Evolutionary conservation across 139 green algal species (phyloP).

Genomic region (Raphidocelis subcapitata): DNA sequence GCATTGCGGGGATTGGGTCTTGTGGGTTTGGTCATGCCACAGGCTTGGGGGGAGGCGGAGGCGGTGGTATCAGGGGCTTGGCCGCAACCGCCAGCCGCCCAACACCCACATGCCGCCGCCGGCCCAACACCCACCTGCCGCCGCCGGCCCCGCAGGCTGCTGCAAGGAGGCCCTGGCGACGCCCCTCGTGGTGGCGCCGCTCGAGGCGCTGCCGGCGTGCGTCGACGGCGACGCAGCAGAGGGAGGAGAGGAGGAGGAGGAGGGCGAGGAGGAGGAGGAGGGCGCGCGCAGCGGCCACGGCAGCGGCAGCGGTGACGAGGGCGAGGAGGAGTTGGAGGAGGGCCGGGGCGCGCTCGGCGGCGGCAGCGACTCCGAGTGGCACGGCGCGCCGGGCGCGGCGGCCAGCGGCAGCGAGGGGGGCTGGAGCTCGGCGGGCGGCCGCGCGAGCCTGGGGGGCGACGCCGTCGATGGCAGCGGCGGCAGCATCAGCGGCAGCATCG

Average conservation of each 20-base stretch:
- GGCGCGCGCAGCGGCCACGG: neutral
- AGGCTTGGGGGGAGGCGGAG: neutral
- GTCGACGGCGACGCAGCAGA: conserved; percentile 41
- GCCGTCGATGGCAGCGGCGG: conserved; percentile 12
- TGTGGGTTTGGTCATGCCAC: neutral
- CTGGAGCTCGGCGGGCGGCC: neutral
- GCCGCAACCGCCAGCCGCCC: neutral
- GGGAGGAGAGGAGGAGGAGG: conserved; percentile 20
- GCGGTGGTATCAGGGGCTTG: neutral
- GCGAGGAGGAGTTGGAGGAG: neutral
- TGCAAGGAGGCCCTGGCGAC: neutral
- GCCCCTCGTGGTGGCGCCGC: conserved; percentile 36
- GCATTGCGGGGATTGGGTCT: neutral
- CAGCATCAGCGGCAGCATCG: neutral
- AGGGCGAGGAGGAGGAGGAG: neutral
- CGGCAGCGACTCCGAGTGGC: neutral
- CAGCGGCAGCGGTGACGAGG: neutral
- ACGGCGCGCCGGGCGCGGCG: neutral
- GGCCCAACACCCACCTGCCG: neutral
- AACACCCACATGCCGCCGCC: neutral
- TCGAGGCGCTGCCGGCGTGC: conserved; percentile 45
- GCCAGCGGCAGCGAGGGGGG: conserved; percentile 1
- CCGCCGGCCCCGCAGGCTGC: neutral
- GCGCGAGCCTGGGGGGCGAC: too few species aligned
- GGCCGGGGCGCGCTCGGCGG: neutral